These are phyloP conservation scores for Kodamaea fukazawae DNA, from an alignment of 805 yeast species.

Conservation along the genomic window DNA sequence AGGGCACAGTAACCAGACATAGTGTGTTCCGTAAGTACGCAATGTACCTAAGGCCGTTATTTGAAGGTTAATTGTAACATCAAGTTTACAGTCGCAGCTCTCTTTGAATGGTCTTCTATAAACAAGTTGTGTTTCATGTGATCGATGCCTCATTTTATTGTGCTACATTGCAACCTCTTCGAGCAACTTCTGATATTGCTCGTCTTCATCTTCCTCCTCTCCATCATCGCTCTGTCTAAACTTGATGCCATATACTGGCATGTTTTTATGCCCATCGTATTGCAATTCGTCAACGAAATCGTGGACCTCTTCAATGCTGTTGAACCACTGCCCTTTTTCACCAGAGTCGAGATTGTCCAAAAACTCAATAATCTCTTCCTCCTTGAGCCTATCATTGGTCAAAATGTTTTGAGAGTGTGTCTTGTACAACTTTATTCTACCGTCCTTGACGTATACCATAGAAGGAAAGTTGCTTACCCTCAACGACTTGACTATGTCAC, in stretches of 20 bases:
- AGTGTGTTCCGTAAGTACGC: too few species aligned
- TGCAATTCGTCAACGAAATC: slow-evolving; percentile 7
- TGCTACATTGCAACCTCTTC: too few species aligned
- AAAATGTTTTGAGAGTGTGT: slow-evolving; percentile 21
- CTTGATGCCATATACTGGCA: slow-evolving; percentile 15
- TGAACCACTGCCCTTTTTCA: slow-evolving; percentile 14
- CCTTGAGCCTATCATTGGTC: slow-evolving; percentile 16
- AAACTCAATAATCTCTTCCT: slow-evolving; percentile 15
- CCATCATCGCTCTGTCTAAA: slow-evolving; percentile 9
- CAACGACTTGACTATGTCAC: slow-evolving; percentile 21
- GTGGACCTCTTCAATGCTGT: slow-evolving; percentile 7
- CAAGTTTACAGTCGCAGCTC: too few species aligned
- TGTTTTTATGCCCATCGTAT: slow-evolving; percentile 15
- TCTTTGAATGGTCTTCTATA: too few species aligned
- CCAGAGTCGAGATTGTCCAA: slow-evolving; percentile 7
- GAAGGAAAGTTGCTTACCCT: slow-evolving; percentile 33
- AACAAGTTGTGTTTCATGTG: too few species aligned
- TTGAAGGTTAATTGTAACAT: too few species aligned
- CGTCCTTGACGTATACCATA: slow-evolving; percentile 24
- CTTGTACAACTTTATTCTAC: slow-evolving; percentile 21
- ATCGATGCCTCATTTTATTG: too few species aligned
- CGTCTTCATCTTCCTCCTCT: slow-evolving; percentile 15
- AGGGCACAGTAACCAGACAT: too few species aligned
- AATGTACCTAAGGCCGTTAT: too few species aligned
- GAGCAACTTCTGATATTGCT: slow-evolving; percentile 18